phyloP scores from a whole-genome alignment of 805 yeast species.

The Ogataea henricii region DNA sequence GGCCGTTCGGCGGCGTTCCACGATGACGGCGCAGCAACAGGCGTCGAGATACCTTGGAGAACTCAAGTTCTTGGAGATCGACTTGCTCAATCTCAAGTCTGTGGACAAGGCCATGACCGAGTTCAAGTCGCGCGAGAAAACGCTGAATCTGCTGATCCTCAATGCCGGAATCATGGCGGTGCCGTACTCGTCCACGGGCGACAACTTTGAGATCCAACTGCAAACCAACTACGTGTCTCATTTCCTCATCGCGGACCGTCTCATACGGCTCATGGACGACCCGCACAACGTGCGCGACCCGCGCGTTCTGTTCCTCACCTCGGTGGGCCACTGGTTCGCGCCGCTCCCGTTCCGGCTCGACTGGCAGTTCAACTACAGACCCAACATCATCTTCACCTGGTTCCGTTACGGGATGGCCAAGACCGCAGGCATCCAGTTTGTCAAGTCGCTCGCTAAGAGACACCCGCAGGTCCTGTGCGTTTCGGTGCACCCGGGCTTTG shows the following conservation, averaged over 20 bases:
- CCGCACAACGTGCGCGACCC: constrained; percentile 37
- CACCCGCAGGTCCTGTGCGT: constrained; percentile 65
- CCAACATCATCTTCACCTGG: constrained; percentile 74
- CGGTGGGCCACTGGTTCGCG: constrained; percentile 63
- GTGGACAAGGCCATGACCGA: constrained; percentile 51
- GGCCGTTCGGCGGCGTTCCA: constrained; percentile 42
- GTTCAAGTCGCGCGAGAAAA: constrained; percentile 47
- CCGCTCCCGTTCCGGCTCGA: constrained; percentile 49
- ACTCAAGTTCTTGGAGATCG: constrained; percentile 53
- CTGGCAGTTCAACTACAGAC: constrained; percentile 54
- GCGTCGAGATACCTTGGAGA: constrained; percentile 46
- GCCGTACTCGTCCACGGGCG: constrained; percentile 60
- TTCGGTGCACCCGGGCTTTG: constrained; percentile 82
- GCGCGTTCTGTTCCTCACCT: constrained; percentile 62
- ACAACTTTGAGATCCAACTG: constrained; percentile 75
- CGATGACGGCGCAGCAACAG: constrained; percentile 22
- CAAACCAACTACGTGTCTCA: constrained; percentile 81
- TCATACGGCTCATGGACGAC: constrained; percentile 54
- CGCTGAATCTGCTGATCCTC: constrained; percentile 63
- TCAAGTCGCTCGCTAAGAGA: constrained; percentile 61
- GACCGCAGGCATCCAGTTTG: constrained; percentile 74
- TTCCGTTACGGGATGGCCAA: constrained; percentile 77
- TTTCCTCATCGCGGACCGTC: constrained; percentile 62
- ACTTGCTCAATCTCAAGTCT: constrained; percentile 49
- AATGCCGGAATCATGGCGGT: constrained; percentile 83